phyloP scores from a whole-genome alignment of 129 eudicot genomes.

The Helichrysum umbraculigerum region DNA sequence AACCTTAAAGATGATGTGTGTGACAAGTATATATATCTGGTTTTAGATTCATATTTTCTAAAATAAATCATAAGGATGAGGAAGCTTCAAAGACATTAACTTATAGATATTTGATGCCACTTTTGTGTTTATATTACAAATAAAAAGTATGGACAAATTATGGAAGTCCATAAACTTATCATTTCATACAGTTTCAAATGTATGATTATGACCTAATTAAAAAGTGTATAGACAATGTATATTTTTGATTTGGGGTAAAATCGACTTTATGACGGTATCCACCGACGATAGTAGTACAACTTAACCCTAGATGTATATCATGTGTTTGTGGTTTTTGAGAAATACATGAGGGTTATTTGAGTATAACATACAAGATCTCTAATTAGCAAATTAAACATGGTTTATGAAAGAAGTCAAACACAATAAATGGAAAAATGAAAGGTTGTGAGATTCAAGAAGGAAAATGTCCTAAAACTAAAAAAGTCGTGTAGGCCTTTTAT shows the following conservation, averaged over 20 bases:
- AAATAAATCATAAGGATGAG: background rate
- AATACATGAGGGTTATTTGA: slow-evolving; percentile 1
- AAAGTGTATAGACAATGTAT: too few species aligned
- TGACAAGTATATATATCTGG: slow-evolving; percentile 8
- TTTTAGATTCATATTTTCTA: slow-evolving; percentile 2
- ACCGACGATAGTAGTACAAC: too few species aligned
- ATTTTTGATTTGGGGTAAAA: too few species aligned
- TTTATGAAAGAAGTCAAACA: slow-evolving; percentile 33
- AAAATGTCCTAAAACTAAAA: slow-evolving; percentile 4
- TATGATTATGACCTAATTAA: background rate
- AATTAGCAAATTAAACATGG: slow-evolving; percentile 1
- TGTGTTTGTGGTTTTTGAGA: background rate
- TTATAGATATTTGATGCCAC: background rate
- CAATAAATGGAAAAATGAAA: slow-evolving; percentile 27
- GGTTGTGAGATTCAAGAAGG: slow-evolving; percentile 27
- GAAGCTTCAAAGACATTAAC: background rate
- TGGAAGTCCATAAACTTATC: too few species aligned
- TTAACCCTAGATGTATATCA: background rate
- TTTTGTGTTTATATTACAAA: background rate
- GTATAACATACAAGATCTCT: background rate
- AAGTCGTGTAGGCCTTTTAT: slow-evolving; percentile 42
- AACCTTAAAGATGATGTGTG: slow-evolving; percentile 17
- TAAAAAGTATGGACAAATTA: background rate
- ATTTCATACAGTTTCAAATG: background rate
- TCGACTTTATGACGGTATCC: too few species aligned